Evolutionary conservation across 140 eudicot genomes (phyloP).

Genomic region (Senecio squalidus): DNA sequence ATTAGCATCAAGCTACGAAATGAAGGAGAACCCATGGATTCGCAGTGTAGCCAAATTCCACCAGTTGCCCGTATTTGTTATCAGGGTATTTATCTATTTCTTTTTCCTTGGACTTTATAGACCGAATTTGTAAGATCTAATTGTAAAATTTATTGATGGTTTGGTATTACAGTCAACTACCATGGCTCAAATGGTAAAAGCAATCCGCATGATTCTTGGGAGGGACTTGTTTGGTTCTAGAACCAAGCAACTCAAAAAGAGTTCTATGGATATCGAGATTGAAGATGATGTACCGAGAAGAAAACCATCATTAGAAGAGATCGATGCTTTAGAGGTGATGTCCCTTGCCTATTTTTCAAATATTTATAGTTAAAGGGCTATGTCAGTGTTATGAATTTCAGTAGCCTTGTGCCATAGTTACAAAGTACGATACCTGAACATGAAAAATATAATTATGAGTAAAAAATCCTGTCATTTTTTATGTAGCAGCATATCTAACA

Average conservation of each 20-base stretch:
- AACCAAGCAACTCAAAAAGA: slow-evolving; percentile 38
- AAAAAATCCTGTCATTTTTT: no score
- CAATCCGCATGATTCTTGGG: slow-evolving; percentile 86
- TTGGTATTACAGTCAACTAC: slow-evolving; percentile 56
- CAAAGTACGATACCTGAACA: no score
- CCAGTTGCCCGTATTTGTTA: slow-evolving; percentile 79
- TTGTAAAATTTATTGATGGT: slow-evolving; percentile 3
- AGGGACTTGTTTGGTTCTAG: slow-evolving; percentile 42
- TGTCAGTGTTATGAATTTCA: no score
- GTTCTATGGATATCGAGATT: slow-evolving; percentile 60
- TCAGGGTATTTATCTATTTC: slow-evolving; percentile 33
- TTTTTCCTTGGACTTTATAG: not conserved
- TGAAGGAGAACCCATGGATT: slow-evolving; percentile 93
- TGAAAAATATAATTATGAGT: no score
- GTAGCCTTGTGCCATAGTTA: no score
- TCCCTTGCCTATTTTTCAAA: not conserved
- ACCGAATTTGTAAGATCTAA: not conserved
- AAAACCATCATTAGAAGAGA: slow-evolving; percentile 88
- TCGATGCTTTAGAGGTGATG: slow-evolving; percentile 92
- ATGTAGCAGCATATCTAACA: no score
- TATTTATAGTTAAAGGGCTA: not conserved
- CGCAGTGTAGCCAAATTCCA: slow-evolving; percentile 83
- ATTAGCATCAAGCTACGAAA: slow-evolving; percentile 66
- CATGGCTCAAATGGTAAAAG: slow-evolving; percentile 97
- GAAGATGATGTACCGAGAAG: slow-evolving; percentile 90